phyloP scores from a whole-genome alignment of 257 asterid genomes.

The Ajuga chamaepitys region DNA sequence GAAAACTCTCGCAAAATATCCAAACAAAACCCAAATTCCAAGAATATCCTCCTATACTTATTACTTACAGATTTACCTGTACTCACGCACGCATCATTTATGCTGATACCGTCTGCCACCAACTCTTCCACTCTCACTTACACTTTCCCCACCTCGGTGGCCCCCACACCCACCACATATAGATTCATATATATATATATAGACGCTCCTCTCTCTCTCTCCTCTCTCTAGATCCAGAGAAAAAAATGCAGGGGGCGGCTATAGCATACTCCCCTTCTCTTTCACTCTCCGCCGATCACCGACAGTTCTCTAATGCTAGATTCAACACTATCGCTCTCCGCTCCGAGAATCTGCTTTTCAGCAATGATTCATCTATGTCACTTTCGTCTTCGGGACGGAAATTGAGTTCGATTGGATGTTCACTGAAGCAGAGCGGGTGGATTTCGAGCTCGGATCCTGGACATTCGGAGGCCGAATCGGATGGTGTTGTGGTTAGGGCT shows the following conservation, averaged over 20 bases:
- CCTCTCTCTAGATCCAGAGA: neutral
- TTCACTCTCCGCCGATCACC: conserved; percentile 27
- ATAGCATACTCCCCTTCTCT: conserved; percentile 46
- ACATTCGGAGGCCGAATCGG: conserved; percentile 19
- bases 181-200: neutral
- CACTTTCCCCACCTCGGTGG: conserved; percentile 26
- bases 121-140: neutral
- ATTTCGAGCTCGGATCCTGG: conserved; percentile 24
- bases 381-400: conserved; percentile 1
- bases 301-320: conserved; percentile 12
- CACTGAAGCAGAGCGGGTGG: conserved; percentile 41
- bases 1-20: neutral
- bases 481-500: conserved; percentile 36
- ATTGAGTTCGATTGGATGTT: conserved; percentile 29
- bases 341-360: conserved; percentile 10
- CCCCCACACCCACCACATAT: conserved; percentile 10
- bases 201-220: neutral
- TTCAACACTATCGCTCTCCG: conserved; percentile 10
- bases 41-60: conserved; percentile 11
- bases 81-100: neutral
- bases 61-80: no score
- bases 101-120: neutral
- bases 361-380: conserved; percentile 5
- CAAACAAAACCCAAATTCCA: neutral
- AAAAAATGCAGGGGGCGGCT: conserved; percentile 60